Percentiles rank a stretch among this genome's conserved stretches.
Evolutionary conservation across 768 basidiomycete genomes (phyloP).

Genomic region (Pleurotus sapidus): DNA sequence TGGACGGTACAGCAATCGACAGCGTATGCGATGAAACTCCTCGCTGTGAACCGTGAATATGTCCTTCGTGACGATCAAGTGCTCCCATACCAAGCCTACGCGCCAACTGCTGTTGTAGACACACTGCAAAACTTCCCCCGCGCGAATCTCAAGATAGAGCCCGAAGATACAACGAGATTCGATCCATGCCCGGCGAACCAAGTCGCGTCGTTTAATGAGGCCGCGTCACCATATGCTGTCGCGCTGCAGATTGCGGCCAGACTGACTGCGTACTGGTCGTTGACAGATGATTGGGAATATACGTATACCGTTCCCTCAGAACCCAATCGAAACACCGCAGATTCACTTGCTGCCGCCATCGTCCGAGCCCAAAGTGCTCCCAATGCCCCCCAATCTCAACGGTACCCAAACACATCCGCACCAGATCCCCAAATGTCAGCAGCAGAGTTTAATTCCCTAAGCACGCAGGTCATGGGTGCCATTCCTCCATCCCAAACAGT

Average conservation of each 20-base stretch:
- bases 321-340: constrained; percentile 14
- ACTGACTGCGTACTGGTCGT: constrained; percentile 63
- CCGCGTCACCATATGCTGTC: constrained; percentile 62
- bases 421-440: constrained; percentile 15
- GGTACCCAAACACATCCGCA: constrained; percentile 14
- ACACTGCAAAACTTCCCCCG: constrained; percentile 43
- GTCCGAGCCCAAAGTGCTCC: constrained; percentile 44
- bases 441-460: constrained; percentile 19
- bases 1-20: constrained; percentile 64
- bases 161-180: constrained; percentile 41
- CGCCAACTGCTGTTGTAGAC: constrained; percentile 49
- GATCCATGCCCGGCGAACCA: constrained; percentile 41
- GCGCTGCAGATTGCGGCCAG: constrained; percentile 71
- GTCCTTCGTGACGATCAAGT: constrained; percentile 54
- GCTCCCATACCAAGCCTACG: constrained; percentile 74
- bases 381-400: constrained; percentile 28
- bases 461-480: constrained; percentile 21
- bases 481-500: constrained; percentile 23
- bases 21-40: constrained; percentile 65
- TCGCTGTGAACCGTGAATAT: constrained; percentile 51
- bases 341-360: constrained; percentile 19
- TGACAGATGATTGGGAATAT: constrained; percentile 73
- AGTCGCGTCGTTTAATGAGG: constrained; percentile 40
- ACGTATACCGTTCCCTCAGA: constrained; percentile 38
- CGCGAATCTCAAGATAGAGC: constrained; percentile 39